Evolutionary conservation across 768 basidiomycete species (phyloP).

Genomic region (Termitomyces eurrhizus): DNA sequence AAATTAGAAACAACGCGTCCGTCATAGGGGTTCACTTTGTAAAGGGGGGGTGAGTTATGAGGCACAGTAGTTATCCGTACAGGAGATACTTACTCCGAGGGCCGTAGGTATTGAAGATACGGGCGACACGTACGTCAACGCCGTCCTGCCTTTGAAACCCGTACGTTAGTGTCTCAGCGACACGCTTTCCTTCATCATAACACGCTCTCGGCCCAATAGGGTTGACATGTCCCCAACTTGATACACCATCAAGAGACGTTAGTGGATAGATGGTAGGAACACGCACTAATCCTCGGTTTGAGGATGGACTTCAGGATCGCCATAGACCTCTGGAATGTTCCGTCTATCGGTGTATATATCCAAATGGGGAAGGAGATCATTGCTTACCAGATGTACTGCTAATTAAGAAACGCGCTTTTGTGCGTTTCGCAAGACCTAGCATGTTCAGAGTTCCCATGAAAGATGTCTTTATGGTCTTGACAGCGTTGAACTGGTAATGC

Average conservation of each 20-base stretch:
- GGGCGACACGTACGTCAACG: constrained; percentile 94
- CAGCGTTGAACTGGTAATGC: constrained; percentile 96
- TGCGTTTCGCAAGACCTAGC: constrained; percentile 96
- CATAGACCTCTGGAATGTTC: constrained; percentile 78
- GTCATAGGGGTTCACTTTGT: constrained; percentile 88
- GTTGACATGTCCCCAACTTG: constrained; percentile 97
- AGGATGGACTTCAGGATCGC: constrained; percentile 97
- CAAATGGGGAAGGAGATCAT: constrained; percentile 7
- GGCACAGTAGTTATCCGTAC: constrained; percentile 10
- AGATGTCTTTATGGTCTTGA: constrained; percentile 98
- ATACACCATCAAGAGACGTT: constrained; percentile 12
- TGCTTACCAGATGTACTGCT: constrained; percentile 85
- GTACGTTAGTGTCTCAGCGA: constrained; percentile 96
- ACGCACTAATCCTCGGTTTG: constrained; percentile 93
- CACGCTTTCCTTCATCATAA: constrained; percentile 99
- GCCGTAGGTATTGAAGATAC: constrained; percentile 98
- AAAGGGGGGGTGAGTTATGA: constrained; percentile 18
- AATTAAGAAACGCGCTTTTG: constrained; percentile 95
- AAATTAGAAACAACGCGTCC: constrained; percentile 99
- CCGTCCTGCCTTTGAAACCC: constrained; percentile 93
- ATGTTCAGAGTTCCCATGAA: constrained; percentile 99
- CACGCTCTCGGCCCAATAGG: constrained; percentile 98
- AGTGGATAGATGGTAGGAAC: not conserved
- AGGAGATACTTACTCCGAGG: constrained; percentile 57
- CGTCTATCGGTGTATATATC: constrained; percentile 6